Conservation (phyloP, 768 basidiomycete genomes). For the Collybiopsis confluens region DNA sequence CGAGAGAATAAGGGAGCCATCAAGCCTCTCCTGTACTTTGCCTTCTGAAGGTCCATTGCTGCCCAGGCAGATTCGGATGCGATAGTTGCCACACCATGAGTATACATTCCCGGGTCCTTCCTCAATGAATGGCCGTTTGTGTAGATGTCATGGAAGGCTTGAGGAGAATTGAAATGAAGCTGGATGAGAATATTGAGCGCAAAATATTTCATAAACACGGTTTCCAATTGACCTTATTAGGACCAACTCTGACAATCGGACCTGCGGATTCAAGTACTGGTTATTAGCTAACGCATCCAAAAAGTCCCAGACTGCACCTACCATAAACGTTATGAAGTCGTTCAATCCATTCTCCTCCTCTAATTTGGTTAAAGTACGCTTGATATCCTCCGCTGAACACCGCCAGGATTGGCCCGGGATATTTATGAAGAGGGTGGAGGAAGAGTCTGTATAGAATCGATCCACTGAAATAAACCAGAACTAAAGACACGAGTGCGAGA, state of each 20-base stretch:
- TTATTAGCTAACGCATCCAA: no score
- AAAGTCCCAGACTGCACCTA: no score
- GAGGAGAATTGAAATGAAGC: slow-evolving; percentile 35
- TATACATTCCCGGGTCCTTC: slow-evolving; percentile 37
- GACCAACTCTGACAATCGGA: slow-evolving; percentile 32
- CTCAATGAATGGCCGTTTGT: slow-evolving; percentile 27
- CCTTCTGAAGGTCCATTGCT: slow-evolving; percentile 26
- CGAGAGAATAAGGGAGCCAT: slow-evolving; percentile 35
- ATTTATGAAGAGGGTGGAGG: slow-evolving; percentile 28
- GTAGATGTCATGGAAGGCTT: slow-evolving; percentile 31
- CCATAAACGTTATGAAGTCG: slow-evolving; percentile 31
- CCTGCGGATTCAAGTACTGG: slow-evolving; percentile 23
- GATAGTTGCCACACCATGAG: slow-evolving; percentile 25
- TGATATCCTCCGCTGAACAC: slow-evolving; percentile 27
- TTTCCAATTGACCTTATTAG: slow-evolving; percentile 33
- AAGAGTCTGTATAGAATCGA: slow-evolving; percentile 10
- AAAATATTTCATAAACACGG: neutral
- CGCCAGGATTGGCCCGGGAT: slow-evolving; percentile 33
- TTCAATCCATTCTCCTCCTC: slow-evolving; percentile 27
- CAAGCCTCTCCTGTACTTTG: slow-evolving; percentile 26
- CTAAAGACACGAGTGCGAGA: no score
- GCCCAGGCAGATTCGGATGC: slow-evolving; percentile 31
- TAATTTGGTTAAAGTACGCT: slow-evolving; percentile 29
- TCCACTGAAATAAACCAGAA: no score
- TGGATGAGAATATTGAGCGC: slow-evolving; percentile 10